phyloP scores from a whole-genome alignment of 257 asterid species.

The Scutellaria galericulata region DNA sequence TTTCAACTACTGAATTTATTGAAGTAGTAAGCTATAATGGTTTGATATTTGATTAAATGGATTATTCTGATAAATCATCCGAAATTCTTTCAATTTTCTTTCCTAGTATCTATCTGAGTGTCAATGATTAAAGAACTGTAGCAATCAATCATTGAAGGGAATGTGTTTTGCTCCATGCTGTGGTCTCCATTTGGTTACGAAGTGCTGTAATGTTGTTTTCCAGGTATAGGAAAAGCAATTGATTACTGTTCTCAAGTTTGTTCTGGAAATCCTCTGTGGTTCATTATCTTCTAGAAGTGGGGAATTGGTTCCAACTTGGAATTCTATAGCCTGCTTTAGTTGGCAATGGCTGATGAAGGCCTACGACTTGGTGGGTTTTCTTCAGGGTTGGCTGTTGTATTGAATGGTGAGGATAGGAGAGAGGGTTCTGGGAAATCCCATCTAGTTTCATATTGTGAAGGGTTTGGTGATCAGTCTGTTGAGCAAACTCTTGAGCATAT shows the following conservation, averaged over 20 bases:
- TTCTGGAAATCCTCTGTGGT: slow-evolving; percentile 18
- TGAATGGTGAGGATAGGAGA: slow-evolving; percentile 64
- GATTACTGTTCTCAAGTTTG: slow-evolving; percentile 33
- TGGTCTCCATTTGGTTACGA: slow-evolving; percentile 17
- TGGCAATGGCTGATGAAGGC: slow-evolving; percentile 87
- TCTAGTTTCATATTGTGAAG: slow-evolving; percentile 79
- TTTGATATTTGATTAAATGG: slow-evolving; percentile 15
- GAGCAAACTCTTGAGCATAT: slow-evolving; percentile 91
- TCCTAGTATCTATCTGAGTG: neutral
- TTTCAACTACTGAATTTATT: neutral
- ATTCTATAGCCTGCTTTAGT: slow-evolving; percentile 30
- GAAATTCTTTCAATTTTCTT: slow-evolving; percentile 1
- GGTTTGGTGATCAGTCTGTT: slow-evolving; percentile 88
- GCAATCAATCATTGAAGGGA: neutral
- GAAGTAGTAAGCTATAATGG: slow-evolving; percentile 19
- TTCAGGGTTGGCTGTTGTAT: slow-evolving; percentile 87
- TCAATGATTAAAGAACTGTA: slow-evolving; percentile 22
- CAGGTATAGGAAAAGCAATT: slow-evolving; percentile 43
- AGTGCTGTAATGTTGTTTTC: slow-evolving; percentile 35
- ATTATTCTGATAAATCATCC: slow-evolving; percentile 3
- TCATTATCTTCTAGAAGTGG: slow-evolving; percentile 32
- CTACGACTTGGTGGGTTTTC: slow-evolving; percentile 74
- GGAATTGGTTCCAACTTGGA: slow-evolving; percentile 31
- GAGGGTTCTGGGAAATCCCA: slow-evolving; percentile 71
- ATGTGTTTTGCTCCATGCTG: neutral